These are phyloP conservation scores for Emericellopsis terricola DNA, from an alignment of 495 filamentous ascomycete species.

Conservation along the genomic window DNA sequence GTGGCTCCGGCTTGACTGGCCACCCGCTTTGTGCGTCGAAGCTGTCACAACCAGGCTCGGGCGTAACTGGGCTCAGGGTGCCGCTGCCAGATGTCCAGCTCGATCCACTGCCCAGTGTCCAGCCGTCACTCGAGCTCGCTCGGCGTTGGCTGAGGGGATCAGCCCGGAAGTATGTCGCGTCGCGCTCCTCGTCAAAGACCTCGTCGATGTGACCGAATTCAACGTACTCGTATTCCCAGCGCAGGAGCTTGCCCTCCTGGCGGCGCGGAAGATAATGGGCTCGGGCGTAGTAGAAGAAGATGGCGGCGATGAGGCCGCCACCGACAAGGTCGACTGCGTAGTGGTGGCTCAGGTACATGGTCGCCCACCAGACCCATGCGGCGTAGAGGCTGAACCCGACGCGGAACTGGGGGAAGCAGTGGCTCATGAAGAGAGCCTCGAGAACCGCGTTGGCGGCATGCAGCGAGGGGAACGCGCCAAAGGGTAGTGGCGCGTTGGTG, in stretches of 20 bases:
- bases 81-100: slow-evolving; percentile 20
- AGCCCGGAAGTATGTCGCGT: slow-evolving; percentile 11
- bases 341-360: slow-evolving; percentile 92
- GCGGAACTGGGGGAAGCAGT: slow-evolving; percentile 65
- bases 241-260: slow-evolving; percentile 65
- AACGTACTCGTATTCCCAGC: slow-evolving; percentile 93
- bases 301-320: slow-evolving; percentile 63
- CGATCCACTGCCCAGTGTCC: slow-evolving; percentile 24
- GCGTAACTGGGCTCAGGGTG: slow-evolving; percentile 21
- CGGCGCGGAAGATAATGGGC: slow-evolving; percentile 62
- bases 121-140: slow-evolving; percentile 19
- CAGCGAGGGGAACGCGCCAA: slow-evolving; percentile 84
- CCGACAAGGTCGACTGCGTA: slow-evolving; percentile 87
- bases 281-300: slow-evolving; percentile 63
- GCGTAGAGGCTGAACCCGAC: slow-evolving; percentile 65
- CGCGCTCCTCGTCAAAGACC: slow-evolving; percentile 17
- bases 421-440: slow-evolving; percentile 82
- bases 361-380: slow-evolving; percentile 95
- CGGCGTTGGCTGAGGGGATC: slow-evolving; percentile 12
- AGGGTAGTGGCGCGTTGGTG: slow-evolving; percentile 74
- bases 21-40: too few relatives aligned
- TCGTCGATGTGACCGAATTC: slow-evolving; percentile 43
- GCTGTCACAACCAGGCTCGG: too few relatives aligned
- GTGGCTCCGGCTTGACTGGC: too few relatives aligned
- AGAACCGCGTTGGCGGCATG: slow-evolving; percentile 75